Conservation (phyloP, 1,284 basidiomycete species). For the Inonotus obliquus region DNA sequence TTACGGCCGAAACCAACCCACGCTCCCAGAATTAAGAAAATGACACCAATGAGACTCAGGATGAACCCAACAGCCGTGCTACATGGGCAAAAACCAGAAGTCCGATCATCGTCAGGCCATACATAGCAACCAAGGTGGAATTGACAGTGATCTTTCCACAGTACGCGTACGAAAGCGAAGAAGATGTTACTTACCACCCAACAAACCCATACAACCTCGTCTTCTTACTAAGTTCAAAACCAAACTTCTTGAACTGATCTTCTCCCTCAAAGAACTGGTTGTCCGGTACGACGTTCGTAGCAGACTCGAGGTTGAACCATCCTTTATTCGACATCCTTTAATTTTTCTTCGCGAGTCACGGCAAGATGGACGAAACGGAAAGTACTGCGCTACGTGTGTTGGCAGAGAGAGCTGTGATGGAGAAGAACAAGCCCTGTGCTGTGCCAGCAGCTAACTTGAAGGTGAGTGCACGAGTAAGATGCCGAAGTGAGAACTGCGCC, state of each 20-base stretch:
- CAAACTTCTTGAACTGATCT: constrained; percentile 76
- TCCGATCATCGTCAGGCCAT: not conserved
- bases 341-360: not conserved
- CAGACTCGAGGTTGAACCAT: constrained; percentile 85
- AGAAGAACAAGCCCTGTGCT: not conserved
- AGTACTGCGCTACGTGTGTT: not conserved
- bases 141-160: constrained; percentile 81
- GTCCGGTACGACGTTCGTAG: constrained; percentile 96
- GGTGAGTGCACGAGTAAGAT: not conserved
- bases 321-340: constrained; percentile 70
- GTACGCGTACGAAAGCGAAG: constrained; percentile 28
- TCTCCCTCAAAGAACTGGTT: constrained; percentile 91
- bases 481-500: too few species aligned
- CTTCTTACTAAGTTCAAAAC: constrained; percentile 56
- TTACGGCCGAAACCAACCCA: constrained; percentile 74
- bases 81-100: constrained; percentile 9
- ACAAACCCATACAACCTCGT: constrained; percentile 82
- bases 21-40: constrained; percentile 73
- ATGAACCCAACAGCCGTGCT: constrained; percentile 72
- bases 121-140: not conserved
- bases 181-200: constrained; percentile 56
- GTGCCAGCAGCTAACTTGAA: constrained; percentile 12
- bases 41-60: constrained; percentile 76
- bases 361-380: not conserved
- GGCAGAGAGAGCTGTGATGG: not conserved